Evolutionary conservation across 2,329 filamentous ascomycete species (phyloP).

Genomic region (Fusarium sp.): DNA sequence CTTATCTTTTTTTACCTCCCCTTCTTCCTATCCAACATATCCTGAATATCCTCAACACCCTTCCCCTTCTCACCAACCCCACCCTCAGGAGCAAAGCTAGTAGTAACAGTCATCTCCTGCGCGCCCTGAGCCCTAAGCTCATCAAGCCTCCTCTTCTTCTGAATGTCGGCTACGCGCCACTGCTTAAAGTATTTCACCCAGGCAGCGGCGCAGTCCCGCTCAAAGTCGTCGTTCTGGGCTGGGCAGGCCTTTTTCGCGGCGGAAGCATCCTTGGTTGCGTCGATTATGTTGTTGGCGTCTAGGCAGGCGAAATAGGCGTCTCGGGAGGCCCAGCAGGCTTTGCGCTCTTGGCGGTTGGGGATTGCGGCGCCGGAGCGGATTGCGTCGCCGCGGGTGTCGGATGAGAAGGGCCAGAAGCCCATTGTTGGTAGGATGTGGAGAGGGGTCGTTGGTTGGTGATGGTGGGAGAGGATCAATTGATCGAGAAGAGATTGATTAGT

Average conservation of each 20-base stretch:
- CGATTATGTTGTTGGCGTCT: slow-evolving; percentile 83
- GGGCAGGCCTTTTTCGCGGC: slow-evolving; percentile 57
- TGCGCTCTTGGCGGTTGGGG: slow-evolving; percentile 85
- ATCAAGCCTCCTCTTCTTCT: slow-evolving; percentile 83
- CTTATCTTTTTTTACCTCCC: slow-evolving; percentile 31
- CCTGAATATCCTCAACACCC: slow-evolving; percentile 54
- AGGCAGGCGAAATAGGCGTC: slow-evolving; percentile 92
- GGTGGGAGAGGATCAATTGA: slow-evolving; percentile 12
- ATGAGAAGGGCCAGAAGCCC: slow-evolving; percentile 62
- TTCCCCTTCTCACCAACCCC: slow-evolving; percentile 48
- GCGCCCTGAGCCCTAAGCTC: slow-evolving; percentile 81
- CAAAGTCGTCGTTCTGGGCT: slow-evolving; percentile 69
- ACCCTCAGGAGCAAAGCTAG: slow-evolving; percentile 53
- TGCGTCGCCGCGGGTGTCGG: slow-evolving; percentile 62
- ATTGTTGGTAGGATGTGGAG: slow-evolving; percentile 46
- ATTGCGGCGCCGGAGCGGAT: slow-evolving; percentile 73
- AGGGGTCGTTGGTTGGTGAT: slow-evolving; percentile 3
- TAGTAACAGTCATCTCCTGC: slow-evolving; percentile 64
- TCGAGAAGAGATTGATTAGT: neutral
- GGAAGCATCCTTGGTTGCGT: slow-evolving; percentile 64
- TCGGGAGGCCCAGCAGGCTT: slow-evolving; percentile 88
- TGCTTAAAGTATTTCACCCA: slow-evolving; percentile 99
- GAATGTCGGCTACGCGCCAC: slow-evolving; percentile 90
- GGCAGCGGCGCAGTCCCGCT: slow-evolving; percentile 86
- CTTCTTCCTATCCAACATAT: slow-evolving; percentile 54